These are phyloP conservation scores for Globisporangium irregulare DNA, from an alignment of 352 stramenopile species.

Conservation along the genomic window DNA sequence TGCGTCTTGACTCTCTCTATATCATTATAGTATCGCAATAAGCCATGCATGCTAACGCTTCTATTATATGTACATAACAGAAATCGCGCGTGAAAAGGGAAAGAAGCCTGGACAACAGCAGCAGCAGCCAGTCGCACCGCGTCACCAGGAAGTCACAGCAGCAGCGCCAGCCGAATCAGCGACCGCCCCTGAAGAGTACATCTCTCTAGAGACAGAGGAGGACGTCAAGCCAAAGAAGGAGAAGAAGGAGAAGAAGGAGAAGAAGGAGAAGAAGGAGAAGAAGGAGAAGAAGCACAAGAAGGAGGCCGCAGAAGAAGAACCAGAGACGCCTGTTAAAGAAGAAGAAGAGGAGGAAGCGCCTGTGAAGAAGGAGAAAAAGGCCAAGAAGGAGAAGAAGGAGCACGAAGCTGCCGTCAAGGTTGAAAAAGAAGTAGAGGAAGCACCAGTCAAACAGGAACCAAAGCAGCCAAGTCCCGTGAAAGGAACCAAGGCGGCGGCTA, in stretches of 20 bases:
- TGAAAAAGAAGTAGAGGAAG: conserved; percentile 24
- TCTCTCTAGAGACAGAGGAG: conserved; percentile 13
- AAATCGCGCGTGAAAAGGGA: conserved; percentile 74
- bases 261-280: conserved; percentile 25
- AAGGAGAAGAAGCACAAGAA: conserved; percentile 10
- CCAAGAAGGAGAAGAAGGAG: conserved; percentile 21
- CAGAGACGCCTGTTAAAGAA: not conserved
- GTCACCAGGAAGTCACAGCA: not conserved
- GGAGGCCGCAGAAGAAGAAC: conserved; percentile 2
- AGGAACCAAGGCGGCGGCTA: conserved; percentile 7
- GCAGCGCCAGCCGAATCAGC: not conserved
- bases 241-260: conserved; percentile 21
- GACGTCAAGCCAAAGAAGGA: conserved; percentile 15
- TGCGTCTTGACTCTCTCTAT: conserved; percentile 23
- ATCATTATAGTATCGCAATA: not conserved
- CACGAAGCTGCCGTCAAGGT: conserved; percentile 2
- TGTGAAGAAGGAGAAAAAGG: conserved; percentile 21
- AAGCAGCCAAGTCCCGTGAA: conserved; percentile 13
- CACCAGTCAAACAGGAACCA: conserved; percentile 1
- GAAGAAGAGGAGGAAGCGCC: conserved; percentile 10
- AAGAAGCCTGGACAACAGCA: conserved; percentile 28
- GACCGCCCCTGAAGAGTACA: conserved; percentile 17
- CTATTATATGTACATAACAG: conserved; percentile 17
- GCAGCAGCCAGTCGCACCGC: not conserved
- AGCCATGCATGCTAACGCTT: not conserved